A percentile compares a stretch with the other conserved stretches of the same genome.
Conservation (phyloP, 2,329 filamentous ascomycete species). For the Sordariomycetes sp. region DNA sequence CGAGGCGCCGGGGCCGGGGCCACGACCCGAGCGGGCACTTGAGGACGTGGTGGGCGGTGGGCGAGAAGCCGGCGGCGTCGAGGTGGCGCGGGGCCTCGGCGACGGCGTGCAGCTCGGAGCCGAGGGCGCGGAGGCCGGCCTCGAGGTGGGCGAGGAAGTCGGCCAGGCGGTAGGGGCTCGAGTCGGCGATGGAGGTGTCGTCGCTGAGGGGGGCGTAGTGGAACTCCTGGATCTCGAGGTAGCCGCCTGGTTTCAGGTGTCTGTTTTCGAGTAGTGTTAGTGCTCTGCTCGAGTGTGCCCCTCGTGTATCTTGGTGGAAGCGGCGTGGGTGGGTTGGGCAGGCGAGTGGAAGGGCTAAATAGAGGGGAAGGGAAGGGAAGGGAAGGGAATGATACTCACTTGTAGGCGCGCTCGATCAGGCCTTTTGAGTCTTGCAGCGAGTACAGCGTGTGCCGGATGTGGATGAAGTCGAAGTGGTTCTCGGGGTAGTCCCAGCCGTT, state of each 20-base stretch:
- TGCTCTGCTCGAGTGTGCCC: background rate
- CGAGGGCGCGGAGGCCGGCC: conserved; percentile 27
- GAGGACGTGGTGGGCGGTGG: conserved; percentile 26
- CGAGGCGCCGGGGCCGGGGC: conserved; percentile 29
- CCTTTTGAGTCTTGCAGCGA: conserved; percentile 29
- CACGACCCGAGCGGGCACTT: conserved; percentile 39
- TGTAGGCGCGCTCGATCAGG: conserved; percentile 30
- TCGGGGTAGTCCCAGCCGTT: conserved; percentile 37
- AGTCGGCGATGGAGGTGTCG: conserved; percentile 26
- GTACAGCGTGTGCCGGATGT: conserved; percentile 34
- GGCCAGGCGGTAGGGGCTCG: conserved; percentile 32
- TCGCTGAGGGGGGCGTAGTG: conserved; percentile 29
- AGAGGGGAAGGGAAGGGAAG: background rate
- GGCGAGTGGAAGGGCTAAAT: background rate
- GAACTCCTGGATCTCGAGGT: conserved; percentile 38
- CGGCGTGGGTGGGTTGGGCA: background rate
- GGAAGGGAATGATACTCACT: conserved; percentile 17
- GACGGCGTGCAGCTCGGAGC: conserved; percentile 30
- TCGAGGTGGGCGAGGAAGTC: conserved; percentile 31
- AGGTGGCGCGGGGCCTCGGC: conserved; percentile 22
- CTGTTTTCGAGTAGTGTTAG: conserved; percentile 14
- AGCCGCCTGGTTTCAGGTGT: conserved; percentile 40
- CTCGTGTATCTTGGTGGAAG: background rate
- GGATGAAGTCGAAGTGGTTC: conserved; percentile 35
- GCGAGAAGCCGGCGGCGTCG: conserved; percentile 27